Evolutionary conservation across 1,284 basidiomycete species (phyloP).

Genomic region (Phellinidium pouzarii): DNA sequence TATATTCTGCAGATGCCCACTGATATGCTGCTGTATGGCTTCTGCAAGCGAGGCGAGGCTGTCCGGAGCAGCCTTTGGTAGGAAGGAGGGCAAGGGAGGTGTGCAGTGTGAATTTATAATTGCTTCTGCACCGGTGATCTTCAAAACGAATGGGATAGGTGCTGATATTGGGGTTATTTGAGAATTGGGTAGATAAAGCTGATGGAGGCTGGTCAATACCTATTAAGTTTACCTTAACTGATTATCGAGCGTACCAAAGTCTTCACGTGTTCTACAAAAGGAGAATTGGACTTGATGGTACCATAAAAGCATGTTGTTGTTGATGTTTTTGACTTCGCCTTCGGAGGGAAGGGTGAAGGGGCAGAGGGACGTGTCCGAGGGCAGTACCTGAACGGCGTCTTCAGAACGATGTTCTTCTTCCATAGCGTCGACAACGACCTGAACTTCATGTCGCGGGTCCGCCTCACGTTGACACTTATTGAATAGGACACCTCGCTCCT

Average conservation of each 20-base stretch:
- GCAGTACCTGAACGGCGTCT: conserved; percentile 11
- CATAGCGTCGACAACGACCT: conserved; percentile 5
- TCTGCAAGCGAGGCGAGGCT: conserved; percentile 6
- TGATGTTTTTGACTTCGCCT: background rate
- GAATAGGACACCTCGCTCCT: conserved; percentile 9
- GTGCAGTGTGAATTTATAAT: background rate
- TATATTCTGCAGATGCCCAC: conserved; percentile 1
- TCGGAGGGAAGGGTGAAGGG: conserved; percentile 9
- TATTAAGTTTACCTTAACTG: background rate
- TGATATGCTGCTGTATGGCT: conserved; percentile 8
- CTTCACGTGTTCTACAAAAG: conserved; percentile 7
- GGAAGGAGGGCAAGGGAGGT: conserved; percentile 13
- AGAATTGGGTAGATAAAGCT: conserved; percentile 18
- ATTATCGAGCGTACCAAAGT: conserved; percentile 7
- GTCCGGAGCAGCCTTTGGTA: conserved; percentile 11
- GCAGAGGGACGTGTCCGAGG: conserved; percentile 11
- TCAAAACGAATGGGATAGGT: conserved; percentile 15
- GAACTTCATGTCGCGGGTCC: conserved; percentile 6
- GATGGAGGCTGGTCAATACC: background rate
- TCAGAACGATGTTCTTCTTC: conserved; percentile 10
- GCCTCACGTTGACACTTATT: conserved; percentile 8
- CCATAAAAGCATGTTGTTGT: conserved; percentile 8
- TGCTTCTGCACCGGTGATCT: conserved; percentile 10
- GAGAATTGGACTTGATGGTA: conserved; percentile 3
- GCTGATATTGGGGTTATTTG: conserved; percentile 8